phyloP scores from a whole-genome alignment of 805 yeast genomes.

The Groenewaldozyma tartarivorans region DNA sequence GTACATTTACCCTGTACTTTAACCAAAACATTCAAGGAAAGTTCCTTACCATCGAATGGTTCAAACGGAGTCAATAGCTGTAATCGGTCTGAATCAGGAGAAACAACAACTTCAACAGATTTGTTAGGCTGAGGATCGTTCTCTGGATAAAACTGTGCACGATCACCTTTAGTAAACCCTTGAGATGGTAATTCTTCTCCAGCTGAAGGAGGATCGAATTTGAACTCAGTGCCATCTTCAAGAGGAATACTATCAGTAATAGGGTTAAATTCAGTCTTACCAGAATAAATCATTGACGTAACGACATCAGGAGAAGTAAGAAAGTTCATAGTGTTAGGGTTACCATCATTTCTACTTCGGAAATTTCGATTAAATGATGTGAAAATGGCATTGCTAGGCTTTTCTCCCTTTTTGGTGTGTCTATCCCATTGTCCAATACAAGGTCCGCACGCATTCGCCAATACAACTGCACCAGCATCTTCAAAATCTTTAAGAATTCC shows the following conservation, averaged over 20 bases:
- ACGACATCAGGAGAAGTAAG: constrained; percentile 98
- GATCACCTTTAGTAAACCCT: constrained; percentile 66
- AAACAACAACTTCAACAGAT: constrained; percentile 53
- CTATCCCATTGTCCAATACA: constrained; percentile 99
- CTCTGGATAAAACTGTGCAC: constrained; percentile 66
- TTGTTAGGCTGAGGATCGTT: constrained; percentile 55
- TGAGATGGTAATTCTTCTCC: constrained; percentile 74
- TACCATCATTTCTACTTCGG: constrained; percentile 97
- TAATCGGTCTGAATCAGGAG: constrained; percentile 84
- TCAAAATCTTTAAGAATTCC: constrained; percentile 76
- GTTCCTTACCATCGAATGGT: constrained; percentile 80
- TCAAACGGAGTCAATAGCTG: constrained; percentile 77
- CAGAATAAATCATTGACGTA: constrained; percentile 93
- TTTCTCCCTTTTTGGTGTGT: constrained; percentile 24
- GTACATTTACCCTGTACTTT: constrained; percentile 98
- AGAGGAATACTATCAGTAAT: constrained; percentile 66
- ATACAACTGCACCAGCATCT: constrained; percentile 80
- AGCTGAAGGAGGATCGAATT: constrained; percentile 61
- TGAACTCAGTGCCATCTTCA: constrained; percentile 62
- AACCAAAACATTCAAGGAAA: constrained; percentile 63
- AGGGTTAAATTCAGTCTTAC: constrained; percentile 89
- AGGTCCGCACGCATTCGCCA: constrained; percentile 99
- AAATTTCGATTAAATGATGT: constrained; percentile 97
- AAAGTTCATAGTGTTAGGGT: constrained; percentile 94
- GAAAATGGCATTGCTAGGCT: constrained; percentile 74